Conservation (phyloP, 805 yeast species). For the Metschnikowia kofuensis region DNA sequence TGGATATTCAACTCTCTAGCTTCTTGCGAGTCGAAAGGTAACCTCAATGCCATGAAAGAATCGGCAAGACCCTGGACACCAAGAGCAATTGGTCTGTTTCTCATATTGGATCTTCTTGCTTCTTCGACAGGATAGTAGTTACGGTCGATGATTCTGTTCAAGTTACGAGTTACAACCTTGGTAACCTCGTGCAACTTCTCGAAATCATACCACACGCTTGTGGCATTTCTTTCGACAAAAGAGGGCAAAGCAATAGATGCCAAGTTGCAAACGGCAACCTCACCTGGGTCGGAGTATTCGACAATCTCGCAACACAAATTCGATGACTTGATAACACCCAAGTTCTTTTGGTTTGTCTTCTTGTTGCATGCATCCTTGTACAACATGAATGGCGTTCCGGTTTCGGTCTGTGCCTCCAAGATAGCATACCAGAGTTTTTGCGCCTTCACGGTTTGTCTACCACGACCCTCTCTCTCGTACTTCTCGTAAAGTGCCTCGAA, state of each 20-base stretch:
- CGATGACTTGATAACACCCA: conserved; percentile 58
- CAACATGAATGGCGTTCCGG: conserved; percentile 64
- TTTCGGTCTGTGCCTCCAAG: conserved; percentile 61
- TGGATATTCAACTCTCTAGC: conserved; percentile 56
- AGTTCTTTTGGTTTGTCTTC: conserved; percentile 58
- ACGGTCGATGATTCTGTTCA: conserved; percentile 56
- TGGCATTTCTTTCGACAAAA: conserved; percentile 46
- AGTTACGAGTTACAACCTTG: conserved; percentile 53
- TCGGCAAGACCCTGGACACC: conserved; percentile 67
- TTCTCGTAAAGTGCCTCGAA: conserved; percentile 49
- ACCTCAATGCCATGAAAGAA: conserved; percentile 51
- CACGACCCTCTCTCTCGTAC: conserved; percentile 52
- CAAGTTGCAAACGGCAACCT: conserved; percentile 60
- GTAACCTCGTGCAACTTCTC: conserved; percentile 53
- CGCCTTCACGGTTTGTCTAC: conserved; percentile 50
- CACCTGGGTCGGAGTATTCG: conserved; percentile 56
- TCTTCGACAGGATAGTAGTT: conserved; percentile 55
- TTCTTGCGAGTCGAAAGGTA: conserved; percentile 57
- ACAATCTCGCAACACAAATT: conserved; percentile 64
- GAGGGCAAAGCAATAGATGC: conserved; percentile 60
- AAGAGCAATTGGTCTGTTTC: conserved; percentile 59
- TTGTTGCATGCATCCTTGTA: conserved; percentile 61
- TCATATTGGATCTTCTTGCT: conserved; percentile 52
- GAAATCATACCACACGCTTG: conserved; percentile 48
- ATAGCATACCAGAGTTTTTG: conserved; percentile 61